Percentiles rank a stretch among this genome's conserved stretches.
phyloP scores from a whole-genome alignment of 2,329 filamentous ascomycete species.

The Diaporthe sp. region DNA sequence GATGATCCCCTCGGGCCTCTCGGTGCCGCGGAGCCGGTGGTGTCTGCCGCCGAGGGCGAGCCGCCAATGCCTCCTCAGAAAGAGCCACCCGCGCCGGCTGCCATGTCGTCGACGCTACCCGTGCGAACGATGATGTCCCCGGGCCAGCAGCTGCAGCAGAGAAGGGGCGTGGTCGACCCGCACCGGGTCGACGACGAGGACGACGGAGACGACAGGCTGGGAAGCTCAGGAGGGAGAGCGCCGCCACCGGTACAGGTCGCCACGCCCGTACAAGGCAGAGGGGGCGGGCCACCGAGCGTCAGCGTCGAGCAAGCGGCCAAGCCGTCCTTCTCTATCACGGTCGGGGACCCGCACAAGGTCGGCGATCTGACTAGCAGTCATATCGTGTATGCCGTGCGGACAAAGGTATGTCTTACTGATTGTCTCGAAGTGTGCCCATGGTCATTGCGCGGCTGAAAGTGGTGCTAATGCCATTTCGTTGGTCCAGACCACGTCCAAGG shows the following conservation, averaged over 20 bases:
- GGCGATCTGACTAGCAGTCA: constrained; percentile 97
- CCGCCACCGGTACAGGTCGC: constrained; percentile 75
- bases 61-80: constrained; percentile 79
- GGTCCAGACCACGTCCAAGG: constrained; percentile 89
- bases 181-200: constrained; percentile 81
- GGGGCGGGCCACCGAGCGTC: constrained; percentile 79
- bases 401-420: constrained; percentile 72
- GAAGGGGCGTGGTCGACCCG: constrained; percentile 63
- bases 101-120: constrained; percentile 53
- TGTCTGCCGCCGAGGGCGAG: constrained; percentile 23
- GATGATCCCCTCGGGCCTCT: constrained; percentile 83
- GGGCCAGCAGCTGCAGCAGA: constrained; percentile 50
- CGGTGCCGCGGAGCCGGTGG: constrained; percentile 64
- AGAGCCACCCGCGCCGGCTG: constrained; percentile 60
- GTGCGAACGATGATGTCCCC: constrained; percentile 70
- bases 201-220: constrained; percentile 61
- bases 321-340: constrained; percentile 88
- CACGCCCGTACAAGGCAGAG: constrained; percentile 63
- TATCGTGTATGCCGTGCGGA: constrained; percentile 96
- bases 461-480: constrained; percentile 38
- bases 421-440: neutral
- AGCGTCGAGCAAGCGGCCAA: constrained; percentile 94
- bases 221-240: constrained; percentile 66
- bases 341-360: constrained; percentile 98
- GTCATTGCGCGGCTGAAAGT: neutral